Conservation (phyloP, 495 filamentous ascomycete species). For the Chaetomium tenue region DNA sequence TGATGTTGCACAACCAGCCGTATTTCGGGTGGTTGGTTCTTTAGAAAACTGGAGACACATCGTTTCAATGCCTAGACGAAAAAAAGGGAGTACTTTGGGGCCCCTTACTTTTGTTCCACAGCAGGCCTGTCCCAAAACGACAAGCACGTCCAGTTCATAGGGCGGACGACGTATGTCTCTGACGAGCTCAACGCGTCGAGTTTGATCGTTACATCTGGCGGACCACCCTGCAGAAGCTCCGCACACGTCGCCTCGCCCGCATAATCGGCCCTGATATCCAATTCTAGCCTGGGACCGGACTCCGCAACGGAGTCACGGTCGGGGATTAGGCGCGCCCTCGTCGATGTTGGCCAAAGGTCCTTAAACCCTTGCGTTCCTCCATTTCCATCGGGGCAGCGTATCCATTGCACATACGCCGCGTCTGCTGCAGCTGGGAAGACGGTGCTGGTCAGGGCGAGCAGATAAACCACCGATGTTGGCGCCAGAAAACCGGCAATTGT, state of each 20-base stretch:
- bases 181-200: background rate
- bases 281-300: background rate
- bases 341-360: background rate
- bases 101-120: background rate
- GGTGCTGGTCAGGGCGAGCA: background rate
- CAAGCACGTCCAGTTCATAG: slow-evolving; percentile 1
- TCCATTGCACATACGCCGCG: background rate
- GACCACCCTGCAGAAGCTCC: background rate
- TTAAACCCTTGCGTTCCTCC: background rate
- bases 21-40: background rate
- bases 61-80: background rate
- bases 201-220: background rate
- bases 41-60: background rate
- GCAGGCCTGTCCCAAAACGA: background rate
- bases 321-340: background rate
- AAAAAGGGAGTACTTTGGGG: background rate
- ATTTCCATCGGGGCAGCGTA: background rate
- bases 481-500: background rate
- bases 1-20: background rate
- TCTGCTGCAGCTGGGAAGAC: background rate
- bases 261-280: background rate
- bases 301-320: background rate
- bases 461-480: background rate
- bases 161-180: background rate
- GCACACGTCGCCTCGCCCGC: background rate